These are phyloP conservation scores for Penicillium dipodomyicola DNA, from an alignment of 495 filamentous ascomycete genomes.

Conservation along the genomic window DNA sequence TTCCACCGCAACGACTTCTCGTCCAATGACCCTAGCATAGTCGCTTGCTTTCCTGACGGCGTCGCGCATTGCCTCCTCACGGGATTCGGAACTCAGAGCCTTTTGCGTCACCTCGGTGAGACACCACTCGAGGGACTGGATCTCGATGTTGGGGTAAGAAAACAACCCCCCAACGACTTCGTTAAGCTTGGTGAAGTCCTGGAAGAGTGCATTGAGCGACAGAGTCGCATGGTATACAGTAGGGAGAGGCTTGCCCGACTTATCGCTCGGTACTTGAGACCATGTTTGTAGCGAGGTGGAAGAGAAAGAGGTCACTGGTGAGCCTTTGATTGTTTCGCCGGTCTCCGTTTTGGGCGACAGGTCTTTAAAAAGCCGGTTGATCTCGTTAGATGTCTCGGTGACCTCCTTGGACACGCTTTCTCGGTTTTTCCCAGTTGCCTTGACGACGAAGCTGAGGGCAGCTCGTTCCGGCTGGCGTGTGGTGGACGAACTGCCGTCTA, in stretches of 20 bases:
- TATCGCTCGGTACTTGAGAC: no score
- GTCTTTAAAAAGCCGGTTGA: not conserved
- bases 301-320: not conserved
- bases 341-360: not conserved
- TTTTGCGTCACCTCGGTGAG: constrained; percentile 22
- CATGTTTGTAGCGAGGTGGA: not conserved
- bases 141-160: constrained; percentile 15
- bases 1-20: constrained; percentile 16
- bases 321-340: not conserved
- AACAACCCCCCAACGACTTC: constrained; percentile 15
- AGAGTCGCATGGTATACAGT: constrained; percentile 1
- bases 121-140: constrained; percentile 22
- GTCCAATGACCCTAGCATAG: constrained; percentile 19
- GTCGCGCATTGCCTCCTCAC: constrained; percentile 21
- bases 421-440: not conserved
- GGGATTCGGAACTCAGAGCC: constrained; percentile 10
- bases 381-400: not conserved
- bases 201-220: constrained; percentile 14
- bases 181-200: constrained; percentile 16
- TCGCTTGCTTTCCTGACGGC: constrained; percentile 23
- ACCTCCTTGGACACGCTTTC: not conserved
- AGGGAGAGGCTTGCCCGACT: not conserved
- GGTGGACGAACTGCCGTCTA: not conserved
- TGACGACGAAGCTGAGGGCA: not conserved
- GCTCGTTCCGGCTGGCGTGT: not conserved